These are phyloP conservation scores for Wickerhamiella lipophila DNA, from an alignment of 805 yeast species.

Conservation along the genomic window DNA sequence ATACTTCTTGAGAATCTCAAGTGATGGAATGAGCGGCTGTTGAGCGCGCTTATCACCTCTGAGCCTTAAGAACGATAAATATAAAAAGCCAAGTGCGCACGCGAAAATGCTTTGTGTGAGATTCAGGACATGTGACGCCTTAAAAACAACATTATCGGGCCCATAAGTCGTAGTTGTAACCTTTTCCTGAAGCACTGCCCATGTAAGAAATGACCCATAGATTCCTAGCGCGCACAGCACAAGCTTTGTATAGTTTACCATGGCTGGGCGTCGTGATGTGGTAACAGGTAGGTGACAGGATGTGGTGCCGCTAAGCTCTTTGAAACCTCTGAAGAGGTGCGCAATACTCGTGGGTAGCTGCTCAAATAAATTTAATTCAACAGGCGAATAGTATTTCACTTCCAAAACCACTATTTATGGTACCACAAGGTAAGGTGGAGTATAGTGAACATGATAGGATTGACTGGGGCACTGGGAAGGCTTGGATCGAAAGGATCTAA, in stretches of 20 bases:
- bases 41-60: constrained; percentile 25
- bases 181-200: constrained; percentile 90
- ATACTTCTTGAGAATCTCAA: constrained; percentile 18
- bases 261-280: background rate
- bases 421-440: too few relatives aligned
- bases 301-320: too few relatives aligned
- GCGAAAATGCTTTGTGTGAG: constrained; percentile 65
- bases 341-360: too few relatives aligned
- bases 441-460: too few relatives aligned
- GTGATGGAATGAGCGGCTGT: constrained; percentile 15
- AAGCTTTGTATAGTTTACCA: constrained; percentile 7
- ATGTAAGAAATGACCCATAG: constrained; percentile 72
- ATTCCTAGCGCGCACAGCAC: constrained; percentile 45
- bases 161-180: constrained; percentile 68
- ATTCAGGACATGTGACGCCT: constrained; percentile 69
- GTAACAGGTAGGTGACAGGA: background rate
- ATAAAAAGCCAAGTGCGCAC: constrained; percentile 49
- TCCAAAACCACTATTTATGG: too few relatives aligned
- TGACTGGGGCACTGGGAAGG: too few relatives aligned
- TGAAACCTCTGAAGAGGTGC: too few relatives aligned
- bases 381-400: too few relatives aligned
- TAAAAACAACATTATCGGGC: constrained; percentile 40
- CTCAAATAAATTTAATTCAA: too few relatives aligned
- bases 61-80: constrained; percentile 32
- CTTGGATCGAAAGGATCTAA: too few relatives aligned